These are phyloP conservation scores for Gaultheria prostrata DNA, from an alignment of 148 eudicot genomes.

Conservation along the genomic window DNA sequence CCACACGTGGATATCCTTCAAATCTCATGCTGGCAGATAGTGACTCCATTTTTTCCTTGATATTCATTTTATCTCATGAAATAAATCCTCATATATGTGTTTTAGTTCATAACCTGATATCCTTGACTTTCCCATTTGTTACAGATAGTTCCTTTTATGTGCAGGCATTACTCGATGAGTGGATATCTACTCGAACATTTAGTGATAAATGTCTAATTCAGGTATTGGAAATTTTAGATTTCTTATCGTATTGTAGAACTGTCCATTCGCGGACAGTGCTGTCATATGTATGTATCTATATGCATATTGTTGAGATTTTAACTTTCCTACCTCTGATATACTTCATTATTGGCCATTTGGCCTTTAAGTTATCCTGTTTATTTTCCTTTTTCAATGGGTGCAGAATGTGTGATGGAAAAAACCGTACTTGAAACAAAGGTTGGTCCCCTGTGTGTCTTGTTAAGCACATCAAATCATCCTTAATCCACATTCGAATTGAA, in stretches of 20 bases:
- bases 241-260: not conserved
- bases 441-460: not conserved
- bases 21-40: not conserved
- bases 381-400: not conserved
- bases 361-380: not conserved
- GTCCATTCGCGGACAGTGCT: constrained; percentile 7
- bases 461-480: not conserved
- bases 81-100: not conserved
- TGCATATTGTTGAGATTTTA: not conserved
- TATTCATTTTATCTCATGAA: not conserved
- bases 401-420: not conserved
- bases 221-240: constrained; percentile 31
- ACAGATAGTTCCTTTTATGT: constrained; percentile 14
- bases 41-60: not conserved
- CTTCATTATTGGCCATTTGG: not conserved
- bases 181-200: constrained; percentile 84
- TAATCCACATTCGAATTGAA: not conserved
- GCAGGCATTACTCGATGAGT: constrained; percentile 96
- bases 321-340: not conserved
- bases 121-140: not conserved
- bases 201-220: constrained; percentile 58
- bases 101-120: not conserved
- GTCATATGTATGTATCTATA: not conserved
- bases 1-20: not conserved
- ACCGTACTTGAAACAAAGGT: not conserved